Evolutionary conservation across 371 early-diverging fungal genomes (phyloP).

Genomic region (Zancudomyces culisetae): DNA sequence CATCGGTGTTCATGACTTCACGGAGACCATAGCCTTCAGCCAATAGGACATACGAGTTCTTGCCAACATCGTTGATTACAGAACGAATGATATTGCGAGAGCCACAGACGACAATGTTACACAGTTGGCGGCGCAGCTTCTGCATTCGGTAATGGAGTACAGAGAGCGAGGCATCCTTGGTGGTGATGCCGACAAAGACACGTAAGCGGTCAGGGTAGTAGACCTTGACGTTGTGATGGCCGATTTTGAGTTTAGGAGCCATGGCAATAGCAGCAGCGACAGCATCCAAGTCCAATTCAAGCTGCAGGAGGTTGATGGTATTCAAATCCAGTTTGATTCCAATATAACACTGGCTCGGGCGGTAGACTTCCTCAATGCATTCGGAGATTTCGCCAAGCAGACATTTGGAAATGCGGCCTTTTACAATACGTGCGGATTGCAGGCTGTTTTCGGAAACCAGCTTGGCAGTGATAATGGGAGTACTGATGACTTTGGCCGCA

Average conservation of each 20-base stretch:
- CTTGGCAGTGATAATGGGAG: conserved; percentile 82
- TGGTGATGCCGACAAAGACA: conserved; percentile 46
- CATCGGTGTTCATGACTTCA: conserved; percentile 76
- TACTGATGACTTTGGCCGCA: conserved; percentile 78
- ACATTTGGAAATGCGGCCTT: conserved; percentile 85
- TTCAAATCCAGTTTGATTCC: conserved; percentile 62
- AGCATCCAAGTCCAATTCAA: conserved; percentile 59
- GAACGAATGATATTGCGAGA: conserved; percentile 69
- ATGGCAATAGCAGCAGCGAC: conserved; percentile 59
- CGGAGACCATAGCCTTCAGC: conserved; percentile 92
- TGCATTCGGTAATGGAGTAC: conserved; percentile 52
- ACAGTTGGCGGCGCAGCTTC: conserved; percentile 61
- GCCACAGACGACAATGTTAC: conserved; percentile 73
- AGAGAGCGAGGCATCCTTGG: conserved; percentile 34
- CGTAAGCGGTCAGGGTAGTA: conserved; percentile 52
- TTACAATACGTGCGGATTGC: conserved; percentile 78
- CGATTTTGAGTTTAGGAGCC: conserved; percentile 72
- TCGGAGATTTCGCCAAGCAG: conserved; percentile 73
- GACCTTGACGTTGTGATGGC: conserved; percentile 48
- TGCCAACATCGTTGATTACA: conserved; percentile 49
- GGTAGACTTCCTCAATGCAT: conserved; percentile 79
- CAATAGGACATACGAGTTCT: conserved; percentile 40
- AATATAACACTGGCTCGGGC: conserved; percentile 51
- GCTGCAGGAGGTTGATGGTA: conserved; percentile 53
- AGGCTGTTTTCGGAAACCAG: conserved; percentile 46